These are phyloP conservation scores for Telopea speciosissima DNA, from an alignment of 177 flowering plant species.

Conservation along the genomic window DNA sequence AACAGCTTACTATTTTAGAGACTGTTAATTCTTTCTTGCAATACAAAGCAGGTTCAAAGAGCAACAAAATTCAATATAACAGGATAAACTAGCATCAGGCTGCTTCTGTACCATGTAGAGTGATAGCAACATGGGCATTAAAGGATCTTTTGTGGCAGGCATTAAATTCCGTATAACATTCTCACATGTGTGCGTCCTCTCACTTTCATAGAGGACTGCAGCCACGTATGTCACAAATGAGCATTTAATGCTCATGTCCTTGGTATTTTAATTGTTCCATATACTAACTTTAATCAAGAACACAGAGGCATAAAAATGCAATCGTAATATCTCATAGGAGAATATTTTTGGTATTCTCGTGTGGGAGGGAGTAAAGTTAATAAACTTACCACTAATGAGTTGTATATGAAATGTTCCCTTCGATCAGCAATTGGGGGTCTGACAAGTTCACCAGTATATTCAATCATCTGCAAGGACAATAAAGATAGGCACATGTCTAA, in stretches of 20 bases:
- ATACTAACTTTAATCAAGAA: neutral
- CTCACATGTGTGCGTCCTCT: no score
- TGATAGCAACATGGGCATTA: no score
- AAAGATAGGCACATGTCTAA: conserved; percentile 6
- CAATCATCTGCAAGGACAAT: conserved; percentile 58
- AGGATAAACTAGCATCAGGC: neutral
- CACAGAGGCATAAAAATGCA: neutral
- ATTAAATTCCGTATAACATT: no score
- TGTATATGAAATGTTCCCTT: conserved; percentile 85
- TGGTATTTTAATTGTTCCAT: no score
- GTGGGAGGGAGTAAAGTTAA: neutral
- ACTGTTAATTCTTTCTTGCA: neutral
- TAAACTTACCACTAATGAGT: conserved; percentile 84
- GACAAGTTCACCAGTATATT: conserved; percentile 94
- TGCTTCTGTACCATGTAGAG: neutral
- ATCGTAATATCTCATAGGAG: neutral
- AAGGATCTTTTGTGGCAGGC: no score
- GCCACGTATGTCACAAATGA: no score
- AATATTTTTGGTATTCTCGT: neutral
- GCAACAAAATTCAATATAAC: neutral
- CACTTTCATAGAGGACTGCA: no score
- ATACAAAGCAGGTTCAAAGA: neutral
- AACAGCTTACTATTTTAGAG: neutral
- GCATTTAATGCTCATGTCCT: no score
- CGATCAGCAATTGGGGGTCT: conserved; percentile 87